Percentiles rank a stretch among this genome's conserved stretches.
Evolutionary conservation across 179 eudicot species (phyloP).

Genomic region (Heliamphora pulchella): DNA sequence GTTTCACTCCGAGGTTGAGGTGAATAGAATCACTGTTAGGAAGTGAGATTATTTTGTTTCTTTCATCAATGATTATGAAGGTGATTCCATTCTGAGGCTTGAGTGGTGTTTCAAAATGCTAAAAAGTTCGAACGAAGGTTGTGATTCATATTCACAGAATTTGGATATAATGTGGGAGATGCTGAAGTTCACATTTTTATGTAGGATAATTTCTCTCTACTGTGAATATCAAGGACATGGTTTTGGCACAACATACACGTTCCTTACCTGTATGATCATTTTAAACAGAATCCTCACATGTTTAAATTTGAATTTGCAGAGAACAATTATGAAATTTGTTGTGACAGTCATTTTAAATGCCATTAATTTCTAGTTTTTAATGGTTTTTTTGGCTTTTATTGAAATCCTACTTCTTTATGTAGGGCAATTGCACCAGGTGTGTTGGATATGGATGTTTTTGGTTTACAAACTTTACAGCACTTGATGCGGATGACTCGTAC

Average conservation of each 20-base stretch:
- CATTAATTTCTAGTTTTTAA: not conserved
- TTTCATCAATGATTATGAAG: not conserved
- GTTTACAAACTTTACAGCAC: conserved; percentile 77
- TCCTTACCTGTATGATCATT: not conserved
- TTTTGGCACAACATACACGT: not conserved
- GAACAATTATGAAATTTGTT: not conserved
- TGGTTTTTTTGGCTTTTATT: not conserved
- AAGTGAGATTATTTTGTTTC: not conserved
- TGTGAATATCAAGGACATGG: not conserved
- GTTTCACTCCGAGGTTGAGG: not conserved
- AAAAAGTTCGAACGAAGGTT: not conserved
- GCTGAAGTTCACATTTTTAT: not conserved
- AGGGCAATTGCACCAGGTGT: conserved; percentile 91
- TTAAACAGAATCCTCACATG: not conserved
- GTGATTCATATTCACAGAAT: not conserved
- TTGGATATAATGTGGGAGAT: not conserved
- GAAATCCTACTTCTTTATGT: conserved; percentile 16
- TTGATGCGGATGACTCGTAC: conserved; percentile 94
- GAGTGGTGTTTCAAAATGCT: not conserved
- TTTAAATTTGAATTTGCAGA: not conserved
- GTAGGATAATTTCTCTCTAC: not conserved
- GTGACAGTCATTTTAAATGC: not conserved
- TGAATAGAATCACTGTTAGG: not conserved
- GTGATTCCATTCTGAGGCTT: not conserved
- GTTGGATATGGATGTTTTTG: conserved; percentile 67